Conservation (phyloP, 768 basidiomycete species). For the Russula virescens region DNA sequence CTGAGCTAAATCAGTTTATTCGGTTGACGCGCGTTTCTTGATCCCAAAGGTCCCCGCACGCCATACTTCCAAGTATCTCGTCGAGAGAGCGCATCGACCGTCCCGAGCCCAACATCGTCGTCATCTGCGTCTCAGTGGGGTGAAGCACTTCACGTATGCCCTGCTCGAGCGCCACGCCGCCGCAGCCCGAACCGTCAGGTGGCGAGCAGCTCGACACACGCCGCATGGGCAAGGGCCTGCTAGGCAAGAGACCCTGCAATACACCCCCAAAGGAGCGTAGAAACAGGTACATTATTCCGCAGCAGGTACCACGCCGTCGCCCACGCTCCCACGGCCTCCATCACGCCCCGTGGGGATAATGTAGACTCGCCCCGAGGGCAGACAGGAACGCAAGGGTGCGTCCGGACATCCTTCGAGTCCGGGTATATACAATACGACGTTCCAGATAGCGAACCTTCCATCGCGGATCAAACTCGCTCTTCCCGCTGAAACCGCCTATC, state of each 20-base stretch:
- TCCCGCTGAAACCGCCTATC: constrained; percentile 70
- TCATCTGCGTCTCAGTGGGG: constrained; percentile 77
- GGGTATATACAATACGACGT: constrained; percentile 60
- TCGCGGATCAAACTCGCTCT: constrained; percentile 67
- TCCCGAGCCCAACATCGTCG: constrained; percentile 59
- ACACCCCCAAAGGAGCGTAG: constrained; percentile 57
- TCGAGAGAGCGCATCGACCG: constrained; percentile 69
- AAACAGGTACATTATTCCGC: constrained; percentile 63
- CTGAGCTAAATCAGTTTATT: not conserved
- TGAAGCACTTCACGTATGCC: constrained; percentile 85
- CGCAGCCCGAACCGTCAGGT: constrained; percentile 43
- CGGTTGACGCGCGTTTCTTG: not conserved
- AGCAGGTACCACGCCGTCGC: constrained; percentile 67
- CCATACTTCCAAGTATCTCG: constrained; percentile 61
- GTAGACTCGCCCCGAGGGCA: constrained; percentile 39
- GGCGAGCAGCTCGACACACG: constrained; percentile 45
- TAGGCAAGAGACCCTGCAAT: constrained; percentile 54
- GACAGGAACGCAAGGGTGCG: constrained; percentile 36
- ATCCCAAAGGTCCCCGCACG: constrained; percentile 13
- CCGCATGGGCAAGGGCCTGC: constrained; percentile 54
- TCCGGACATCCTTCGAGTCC: constrained; percentile 45
- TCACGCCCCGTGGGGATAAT: constrained; percentile 27
- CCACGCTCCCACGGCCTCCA: constrained; percentile 30
- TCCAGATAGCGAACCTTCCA: constrained; percentile 61
- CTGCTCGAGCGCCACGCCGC: constrained; percentile 35